Evolutionary conservation across 352 stramenopile species (phyloP).

Genomic region (Phytopythium litorale): DNA sequence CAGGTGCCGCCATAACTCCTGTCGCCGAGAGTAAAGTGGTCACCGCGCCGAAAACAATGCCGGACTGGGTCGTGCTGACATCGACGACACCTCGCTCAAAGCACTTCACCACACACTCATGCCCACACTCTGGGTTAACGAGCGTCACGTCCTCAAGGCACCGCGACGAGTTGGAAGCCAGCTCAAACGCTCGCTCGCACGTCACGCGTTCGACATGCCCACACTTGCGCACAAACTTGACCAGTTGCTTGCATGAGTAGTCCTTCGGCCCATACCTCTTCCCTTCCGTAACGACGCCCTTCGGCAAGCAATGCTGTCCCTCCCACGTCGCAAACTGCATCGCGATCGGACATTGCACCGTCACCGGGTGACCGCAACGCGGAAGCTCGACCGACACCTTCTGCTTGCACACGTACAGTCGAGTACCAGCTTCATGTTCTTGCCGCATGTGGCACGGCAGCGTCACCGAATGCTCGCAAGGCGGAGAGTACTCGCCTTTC

Average conservation of each 20-base stretch:
- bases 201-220: slow-evolving; percentile 48
- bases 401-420: slow-evolving; percentile 47
- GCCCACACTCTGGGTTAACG: slow-evolving; percentile 66
- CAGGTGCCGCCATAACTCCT: slow-evolving; percentile 14
- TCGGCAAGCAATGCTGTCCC: slow-evolving; percentile 24
- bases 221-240: slow-evolving; percentile 62
- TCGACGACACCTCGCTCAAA: slow-evolving; percentile 22
- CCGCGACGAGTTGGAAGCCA: slow-evolving; percentile 34
- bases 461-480: slow-evolving; percentile 56
- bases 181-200: slow-evolving; percentile 73
- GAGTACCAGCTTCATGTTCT: slow-evolving; percentile 18
- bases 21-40: not conserved
- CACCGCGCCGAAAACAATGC: not conserved
- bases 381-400: slow-evolving; percentile 49
- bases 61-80: not conserved
- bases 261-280: slow-evolving; percentile 62
- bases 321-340: slow-evolving; percentile 45
- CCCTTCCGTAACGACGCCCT: slow-evolving; percentile 55
- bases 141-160: slow-evolving; percentile 46
- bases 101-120: slow-evolving; percentile 53
- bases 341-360: slow-evolving; percentile 43
- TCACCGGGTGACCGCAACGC: slow-evolving; percentile 59
- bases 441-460: slow-evolving; percentile 61
- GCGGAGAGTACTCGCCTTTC: slow-evolving; percentile 55
- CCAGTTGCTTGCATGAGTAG: slow-evolving; percentile 49